Base-by-base conservation (phyloP, 192 early-diverging fungal genomes). In the Coemansia sp. region DNA sequence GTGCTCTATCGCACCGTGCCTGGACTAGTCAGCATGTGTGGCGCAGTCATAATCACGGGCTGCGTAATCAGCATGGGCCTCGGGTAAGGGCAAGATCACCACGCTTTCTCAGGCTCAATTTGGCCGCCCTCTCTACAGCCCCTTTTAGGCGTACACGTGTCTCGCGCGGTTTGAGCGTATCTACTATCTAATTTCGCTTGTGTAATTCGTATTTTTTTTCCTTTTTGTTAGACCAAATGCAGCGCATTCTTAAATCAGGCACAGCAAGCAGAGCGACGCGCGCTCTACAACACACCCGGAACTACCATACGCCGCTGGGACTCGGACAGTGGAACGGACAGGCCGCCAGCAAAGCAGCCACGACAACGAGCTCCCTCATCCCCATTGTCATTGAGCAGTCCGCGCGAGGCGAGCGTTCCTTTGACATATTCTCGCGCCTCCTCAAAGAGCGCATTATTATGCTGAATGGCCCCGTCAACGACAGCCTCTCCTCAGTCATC, bases 371-470 rank as follows among this genome's bases (percentile, higher is more conserved):
- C 55, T 74, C 80, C 6, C 74, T 83, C 0, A 70, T 83, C 8
- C 81, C 81, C n/a, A 83, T 83, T 11, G 81, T 83, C 42, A 71
- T 83, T 37, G 81, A 83, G 59, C 81, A 83, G 62, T 86, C 90
- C 18, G 88, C 88, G 11, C 79, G 91, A 14, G 95, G 95, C 3
- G 97, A 99, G 77, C 89, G 95, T 6, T 94, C 94, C 21, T 99
- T 92, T 75, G 97, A 99, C 63, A 99, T 99, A 48, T 99, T 92
- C 77, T 99, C 97, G 37, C 88, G 97, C 5, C 76, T 99, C 38
- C 84, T 99, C 59, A 95, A 95, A 68, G 97, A 99, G 65, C 88
- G 97, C 38, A 99, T 99, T 57, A 85, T 99, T 7, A 94, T 94
- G 79, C 86, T 99, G n/a, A 95, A 95, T 74, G 95, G 95, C 9